Evolutionary conservation across 345 rosid species (phyloP), one percentile per base, ranked within the genome.

Genomic region (Eucalyptus curtisii): DNA sequence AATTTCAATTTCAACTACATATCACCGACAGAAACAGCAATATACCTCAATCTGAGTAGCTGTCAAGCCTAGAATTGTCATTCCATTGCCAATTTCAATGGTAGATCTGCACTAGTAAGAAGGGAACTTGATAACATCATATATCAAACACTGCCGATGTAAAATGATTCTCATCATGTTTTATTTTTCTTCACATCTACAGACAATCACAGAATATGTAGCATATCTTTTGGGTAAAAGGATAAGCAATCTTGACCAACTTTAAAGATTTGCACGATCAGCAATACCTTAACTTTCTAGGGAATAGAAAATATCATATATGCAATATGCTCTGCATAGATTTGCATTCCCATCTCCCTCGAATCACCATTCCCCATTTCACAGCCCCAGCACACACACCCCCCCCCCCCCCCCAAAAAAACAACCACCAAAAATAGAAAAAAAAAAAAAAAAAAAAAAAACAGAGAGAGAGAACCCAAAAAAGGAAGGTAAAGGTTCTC

Each of bases 11-110:
- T 48, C 59, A 68, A 68, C 84, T 30, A 17, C 44, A 49, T 76
- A 50, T 19, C 44, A 30, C 86, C 15, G 40, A 37, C 47, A 86
- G 80, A 85, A 84, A 48, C 86, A 22, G 14, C 37, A 86, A 17
- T 79, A 90, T 30, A 94, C 96, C 95, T 93, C 88, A 85, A 95
- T 92, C 93, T 92, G 95, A 68, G 88, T 89, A 86, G 93, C 92
- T 44, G 89, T 81, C 79, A 92, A 86, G 90, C 93, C 94, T 59
- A 94, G 90, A 84, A 86, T 86, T n/a, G 95, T 94, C 86, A 91
- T 88, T 45, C 94, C 93, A 87, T 94, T 64, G 33, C 87, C 85
- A 86, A 95, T 90, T 89, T 94, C 93, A 85, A 95, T 92, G 14
- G 89, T 81, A 57, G 94, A 94, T 89, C 96, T 95, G 89, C 49